Conservation (phyloP, 2,329 filamentous ascomycete genomes). For the Metarhizium guizhouense region DNA sequence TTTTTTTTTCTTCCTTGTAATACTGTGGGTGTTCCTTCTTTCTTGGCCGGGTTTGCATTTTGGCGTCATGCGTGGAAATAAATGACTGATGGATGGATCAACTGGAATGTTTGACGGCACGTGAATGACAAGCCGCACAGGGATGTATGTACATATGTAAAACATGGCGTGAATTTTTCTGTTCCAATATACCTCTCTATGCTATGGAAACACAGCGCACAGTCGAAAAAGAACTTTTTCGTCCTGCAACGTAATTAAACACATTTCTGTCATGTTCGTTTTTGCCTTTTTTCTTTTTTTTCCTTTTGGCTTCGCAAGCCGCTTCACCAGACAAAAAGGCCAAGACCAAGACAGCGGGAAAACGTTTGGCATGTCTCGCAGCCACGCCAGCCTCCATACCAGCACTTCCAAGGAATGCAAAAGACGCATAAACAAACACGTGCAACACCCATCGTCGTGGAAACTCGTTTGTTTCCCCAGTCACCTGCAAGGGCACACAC, state of each 20-base stretch:
- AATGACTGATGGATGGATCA: background rate
- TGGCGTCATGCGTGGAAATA: background rate
- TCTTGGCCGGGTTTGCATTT: background rate
- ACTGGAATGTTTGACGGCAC: constrained; percentile 3
- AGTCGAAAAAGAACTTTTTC: no score
- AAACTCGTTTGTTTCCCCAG: background rate
- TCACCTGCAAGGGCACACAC: no score
- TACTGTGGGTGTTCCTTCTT: background rate
- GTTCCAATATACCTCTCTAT: background rate
- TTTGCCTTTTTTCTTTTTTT: no score
- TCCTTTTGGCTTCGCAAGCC: no score
- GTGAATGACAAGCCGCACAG: background rate
- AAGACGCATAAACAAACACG: background rate
- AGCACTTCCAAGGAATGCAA: constrained; percentile 2
- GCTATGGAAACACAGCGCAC: background rate
- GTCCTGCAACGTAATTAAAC: no score
- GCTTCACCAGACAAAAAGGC: no score
- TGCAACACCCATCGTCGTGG: background rate
- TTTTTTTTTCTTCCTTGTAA: background rate
- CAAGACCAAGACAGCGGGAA: no score
- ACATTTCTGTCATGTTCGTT: no score
- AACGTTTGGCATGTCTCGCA: background rate
- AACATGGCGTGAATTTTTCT: background rate
- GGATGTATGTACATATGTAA: background rate
- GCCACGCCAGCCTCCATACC: background rate